These are phyloP conservation scores for Fusarium paranaense DNA, from an alignment of 2,329 filamentous ascomycete species.

Conservation along the genomic window DNA sequence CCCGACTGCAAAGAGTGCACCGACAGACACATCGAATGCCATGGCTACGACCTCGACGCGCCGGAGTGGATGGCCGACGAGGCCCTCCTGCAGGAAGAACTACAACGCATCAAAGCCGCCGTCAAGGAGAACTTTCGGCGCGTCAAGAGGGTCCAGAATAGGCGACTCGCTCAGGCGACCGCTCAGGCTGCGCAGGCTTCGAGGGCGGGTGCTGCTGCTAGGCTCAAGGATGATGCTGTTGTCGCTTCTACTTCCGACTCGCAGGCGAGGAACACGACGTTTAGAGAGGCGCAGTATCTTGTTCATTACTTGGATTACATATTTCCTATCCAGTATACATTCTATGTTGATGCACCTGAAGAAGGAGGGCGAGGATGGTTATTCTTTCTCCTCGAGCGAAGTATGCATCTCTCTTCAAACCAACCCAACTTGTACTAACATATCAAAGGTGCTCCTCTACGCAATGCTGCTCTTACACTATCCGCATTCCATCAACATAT, in stretches of 20 bases:
- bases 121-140: slow-evolving; percentile 42
- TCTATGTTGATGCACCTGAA: slow-evolving; percentile 41
- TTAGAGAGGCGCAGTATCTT: slow-evolving; percentile 43
- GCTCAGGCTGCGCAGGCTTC: neutral
- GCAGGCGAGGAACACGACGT: slow-evolving; percentile 9
- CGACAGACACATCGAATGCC: slow-evolving; percentile 36
- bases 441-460: slow-evolving; percentile 32
- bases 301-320: slow-evolving; percentile 46
- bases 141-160: slow-evolving; percentile 21
- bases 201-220: neutral
- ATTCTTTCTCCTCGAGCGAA: slow-evolving; percentile 31
- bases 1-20: slow-evolving; percentile 42
- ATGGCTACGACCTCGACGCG: slow-evolving; percentile 46
- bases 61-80: slow-evolving; percentile 50
- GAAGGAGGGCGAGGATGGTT: slow-evolving; percentile 45
- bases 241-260: neutral
- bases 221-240: neutral
- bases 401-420: neutral
- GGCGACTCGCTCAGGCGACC: neutral
- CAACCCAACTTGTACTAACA: neutral
- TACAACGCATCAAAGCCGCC: slow-evolving; percentile 37
- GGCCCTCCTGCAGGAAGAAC: slow-evolving; percentile 44
- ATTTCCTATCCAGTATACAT: slow-evolving; percentile 43
- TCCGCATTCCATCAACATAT: slow-evolving; percentile 44
- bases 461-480: slow-evolving; percentile 42